Conservation (phyloP, 768 basidiomycete species). For the Postia placenta region DNA sequence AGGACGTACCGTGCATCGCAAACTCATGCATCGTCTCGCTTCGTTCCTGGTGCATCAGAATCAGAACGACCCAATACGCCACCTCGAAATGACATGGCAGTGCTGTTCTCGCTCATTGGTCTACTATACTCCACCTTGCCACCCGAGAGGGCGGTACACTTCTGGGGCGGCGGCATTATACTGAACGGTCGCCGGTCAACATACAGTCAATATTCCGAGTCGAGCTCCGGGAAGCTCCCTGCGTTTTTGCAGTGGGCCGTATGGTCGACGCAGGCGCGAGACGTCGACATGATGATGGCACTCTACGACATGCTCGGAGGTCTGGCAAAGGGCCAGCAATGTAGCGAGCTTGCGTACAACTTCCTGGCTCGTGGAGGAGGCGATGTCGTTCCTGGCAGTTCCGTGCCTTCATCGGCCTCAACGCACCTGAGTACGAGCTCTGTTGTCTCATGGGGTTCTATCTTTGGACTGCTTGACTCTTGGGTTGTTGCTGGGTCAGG, state of each 20-base stretch:
- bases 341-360: conserved; percentile 84
- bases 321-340: conserved; percentile 76
- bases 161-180: conserved; percentile 68
- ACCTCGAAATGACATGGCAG: conserved; percentile 80
- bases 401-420: conserved; percentile 35
- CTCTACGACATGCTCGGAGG: conserved; percentile 88
- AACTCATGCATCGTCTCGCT: conserved; percentile 11
- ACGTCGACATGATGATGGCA: conserved; percentile 67
- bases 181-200: conserved; percentile 34
- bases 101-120: conserved; percentile 79
- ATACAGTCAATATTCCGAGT: conserved; percentile 57
- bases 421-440: conserved; percentile 42
- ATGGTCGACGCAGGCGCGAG: conserved; percentile 74
- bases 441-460: conserved; percentile 69
- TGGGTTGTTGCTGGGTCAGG: conserved; percentile 58
- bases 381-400: conserved; percentile 59
- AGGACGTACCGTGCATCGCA: conserved; percentile 41
- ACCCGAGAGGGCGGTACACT: conserved; percentile 73
- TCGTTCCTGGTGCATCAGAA: conserved; percentile 7
- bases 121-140: conserved; percentile 71
- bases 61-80: conserved; percentile 31
- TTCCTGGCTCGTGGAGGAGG: conserved; percentile 77
- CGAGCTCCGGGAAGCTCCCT: conserved; percentile 56
- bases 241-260: conserved; percentile 88
- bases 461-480: conserved; percentile 70